Percentiles rank a stretch among this genome's conserved stretches.
Evolutionary conservation across 2,329 filamentous ascomycete species (phyloP).

Genomic region (Calonectria ilicicola): DNA sequence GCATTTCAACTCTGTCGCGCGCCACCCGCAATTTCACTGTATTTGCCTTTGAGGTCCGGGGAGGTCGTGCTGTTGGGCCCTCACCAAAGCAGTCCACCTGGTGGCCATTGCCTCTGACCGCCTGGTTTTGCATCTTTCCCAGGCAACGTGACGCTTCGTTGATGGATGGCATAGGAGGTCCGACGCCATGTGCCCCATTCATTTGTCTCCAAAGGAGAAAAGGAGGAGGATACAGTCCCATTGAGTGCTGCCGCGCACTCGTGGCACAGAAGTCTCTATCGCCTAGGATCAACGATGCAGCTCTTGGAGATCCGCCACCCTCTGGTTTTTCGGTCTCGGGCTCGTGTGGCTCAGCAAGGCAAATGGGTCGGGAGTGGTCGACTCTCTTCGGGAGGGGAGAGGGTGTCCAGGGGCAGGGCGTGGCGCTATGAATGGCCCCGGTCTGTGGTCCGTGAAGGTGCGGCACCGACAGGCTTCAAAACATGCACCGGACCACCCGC

Average conservation of each 20-base stretch:
- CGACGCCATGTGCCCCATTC: slow-evolving; percentile 8
- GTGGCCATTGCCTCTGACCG: slow-evolving; percentile 13
- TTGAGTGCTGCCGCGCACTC: neutral
- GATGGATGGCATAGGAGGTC: slow-evolving; percentile 10
- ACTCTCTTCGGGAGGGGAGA: neutral
- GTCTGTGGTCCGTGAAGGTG: slow-evolving; percentile 35
- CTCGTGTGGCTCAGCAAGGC: slow-evolving; percentile 27
- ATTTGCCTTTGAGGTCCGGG: slow-evolving; percentile 13
- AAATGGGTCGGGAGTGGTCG: neutral
- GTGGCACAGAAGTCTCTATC: neutral
- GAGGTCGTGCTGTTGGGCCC: slow-evolving; percentile 10
- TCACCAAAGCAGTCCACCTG: neutral
- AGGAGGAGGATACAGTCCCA: neutral
- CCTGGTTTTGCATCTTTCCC: slow-evolving; percentile 3
- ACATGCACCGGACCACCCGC: slow-evolving; percentile 40
- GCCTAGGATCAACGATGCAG: slow-evolving; percentile 24
- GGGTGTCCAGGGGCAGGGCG: slow-evolving; percentile 22
- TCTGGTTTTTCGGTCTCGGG: slow-evolving; percentile 18
- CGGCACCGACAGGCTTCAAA: slow-evolving; percentile 40
- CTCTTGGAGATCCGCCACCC: slow-evolving; percentile 6
- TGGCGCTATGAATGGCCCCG: slow-evolving; percentile 30
- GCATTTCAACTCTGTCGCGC: slow-evolving; percentile 26
- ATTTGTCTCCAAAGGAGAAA: neutral
- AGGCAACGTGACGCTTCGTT: neutral
- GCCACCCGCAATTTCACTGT: slow-evolving; percentile 20